These are phyloP conservation scores for Solanum gandarillasii DNA, from an alignment of 257 asterid species.

Conservation along the genomic window DNA sequence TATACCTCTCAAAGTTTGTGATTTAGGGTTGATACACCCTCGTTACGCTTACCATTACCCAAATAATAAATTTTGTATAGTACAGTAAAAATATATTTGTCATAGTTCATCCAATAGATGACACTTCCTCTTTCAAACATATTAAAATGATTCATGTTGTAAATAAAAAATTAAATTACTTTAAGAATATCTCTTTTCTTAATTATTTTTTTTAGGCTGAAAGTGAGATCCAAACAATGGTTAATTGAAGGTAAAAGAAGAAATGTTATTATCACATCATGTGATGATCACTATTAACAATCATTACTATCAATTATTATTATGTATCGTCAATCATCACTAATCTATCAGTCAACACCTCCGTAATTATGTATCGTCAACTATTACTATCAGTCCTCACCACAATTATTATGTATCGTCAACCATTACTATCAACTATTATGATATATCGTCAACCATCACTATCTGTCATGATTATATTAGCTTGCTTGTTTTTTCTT, in stretches of 20 bases:
- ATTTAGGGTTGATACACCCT: background rate
- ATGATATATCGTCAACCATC: background rate
- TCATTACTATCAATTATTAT: background rate
- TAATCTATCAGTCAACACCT: background rate
- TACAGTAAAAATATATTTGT: background rate
- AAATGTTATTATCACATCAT: background rate
- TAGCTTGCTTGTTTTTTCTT: background rate
- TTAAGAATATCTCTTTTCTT: background rate
- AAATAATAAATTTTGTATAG: background rate
- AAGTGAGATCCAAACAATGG: background rate
- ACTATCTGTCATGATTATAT: background rate
- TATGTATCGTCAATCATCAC: background rate
- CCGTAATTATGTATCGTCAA: no score
- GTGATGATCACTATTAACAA: background rate
- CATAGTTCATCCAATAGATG: background rate
- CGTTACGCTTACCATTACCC: background rate
- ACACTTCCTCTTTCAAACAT: background rate
- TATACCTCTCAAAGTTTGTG: background rate
- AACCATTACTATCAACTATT: background rate
- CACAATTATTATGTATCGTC: background rate
- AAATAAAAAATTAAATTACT: background rate
- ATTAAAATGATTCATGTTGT: background rate
- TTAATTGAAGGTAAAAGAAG: background rate
- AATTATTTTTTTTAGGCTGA: background rate
- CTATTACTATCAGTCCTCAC: rapidly evolving